Conservation (phyloP, 2,329 filamentous ascomycete species). For the Diaporthe citrichinensis region DNA sequence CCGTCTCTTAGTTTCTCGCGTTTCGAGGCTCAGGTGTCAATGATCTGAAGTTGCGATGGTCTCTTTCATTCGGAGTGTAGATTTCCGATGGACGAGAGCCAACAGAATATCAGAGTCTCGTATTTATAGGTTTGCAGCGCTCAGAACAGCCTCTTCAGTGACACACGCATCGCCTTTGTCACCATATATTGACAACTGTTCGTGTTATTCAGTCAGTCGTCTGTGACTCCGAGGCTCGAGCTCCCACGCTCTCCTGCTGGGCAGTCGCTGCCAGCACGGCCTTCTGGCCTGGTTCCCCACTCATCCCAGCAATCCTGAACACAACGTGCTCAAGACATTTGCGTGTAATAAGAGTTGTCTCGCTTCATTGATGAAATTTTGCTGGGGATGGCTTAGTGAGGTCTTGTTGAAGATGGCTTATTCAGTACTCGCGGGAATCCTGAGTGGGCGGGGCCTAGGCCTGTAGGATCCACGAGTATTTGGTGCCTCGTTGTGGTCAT, state of each 20-base stretch:
- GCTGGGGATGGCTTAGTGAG: not conserved
- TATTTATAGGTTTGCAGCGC: not conserved
- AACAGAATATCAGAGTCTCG: not conserved
- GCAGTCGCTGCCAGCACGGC: no score
- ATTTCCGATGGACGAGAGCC: not conserved
- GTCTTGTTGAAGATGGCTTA: not conserved
- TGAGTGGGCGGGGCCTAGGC: not conserved
- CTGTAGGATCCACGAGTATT: not conserved
- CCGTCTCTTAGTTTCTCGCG: not conserved
- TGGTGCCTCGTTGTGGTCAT: not conserved
- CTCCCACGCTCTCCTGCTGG: not conserved
- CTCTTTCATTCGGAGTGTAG: not conserved
- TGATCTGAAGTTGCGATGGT: not conserved
- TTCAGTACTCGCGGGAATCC: not conserved
- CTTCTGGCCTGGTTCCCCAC: not conserved
- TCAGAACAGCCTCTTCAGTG: not conserved
- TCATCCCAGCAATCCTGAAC: not conserved
- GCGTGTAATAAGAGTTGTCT: not conserved
- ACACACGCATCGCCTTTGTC: not conserved
- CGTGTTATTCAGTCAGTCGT: not conserved
- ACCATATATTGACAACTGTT: not conserved
- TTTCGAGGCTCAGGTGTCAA: not conserved
- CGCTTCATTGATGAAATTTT: not conserved
- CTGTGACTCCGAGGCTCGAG: not conserved
- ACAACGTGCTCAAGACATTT: not conserved